Evolutionary conservation across 345 rosid species (phyloP), one percentile per base, ranked within the genome.

Genomic region (Arabis hirsuta): DNA sequence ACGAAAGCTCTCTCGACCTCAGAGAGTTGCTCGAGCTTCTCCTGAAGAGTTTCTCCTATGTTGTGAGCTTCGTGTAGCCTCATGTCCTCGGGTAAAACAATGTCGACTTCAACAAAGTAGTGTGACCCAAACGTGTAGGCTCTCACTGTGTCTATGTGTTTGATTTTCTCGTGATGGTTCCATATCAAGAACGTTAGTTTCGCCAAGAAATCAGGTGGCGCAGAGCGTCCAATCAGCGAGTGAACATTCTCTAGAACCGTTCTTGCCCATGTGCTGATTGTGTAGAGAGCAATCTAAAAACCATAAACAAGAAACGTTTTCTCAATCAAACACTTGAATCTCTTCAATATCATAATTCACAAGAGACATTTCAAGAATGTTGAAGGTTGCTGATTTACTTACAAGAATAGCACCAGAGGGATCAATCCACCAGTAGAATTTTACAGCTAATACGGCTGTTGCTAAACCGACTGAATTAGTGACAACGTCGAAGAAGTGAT

Each of bases 1-100:
- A 91, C 97, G 22, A 91, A 91, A 51, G 96, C 97, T 62, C 96
- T 79, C 73, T 87, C 97, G 3, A 91, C 90, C 68, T 89, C 85
- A n/a, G 93, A 84, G 42, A 87, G 80, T 59, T 85, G 84, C 76
- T 91, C 97, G 4, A 91, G 93, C 83, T 91, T 91, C 82, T 86
- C 96, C 41, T 89, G 93, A 5, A 91, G 85, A n/a, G 83, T 74
- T 76, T 91, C 93, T 8, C 97, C 97, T 7, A 91, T 91, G 63
- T 91, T 85, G 45, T 91, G 97, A 12, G 97, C 93, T 77, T 78
- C 76, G 26, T 69, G 80, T 29, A 91, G 84, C 20, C 80, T 53
- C 96, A 86, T 91, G 65, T 91, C 88, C 72, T 75, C 85, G 0
- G 91, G 88, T 72, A 91, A 66, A 7, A 91, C 97, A 3, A 91